Conservation (phyloP, 768 basidiomycete species). For the Boletus barrowsii region DNA sequence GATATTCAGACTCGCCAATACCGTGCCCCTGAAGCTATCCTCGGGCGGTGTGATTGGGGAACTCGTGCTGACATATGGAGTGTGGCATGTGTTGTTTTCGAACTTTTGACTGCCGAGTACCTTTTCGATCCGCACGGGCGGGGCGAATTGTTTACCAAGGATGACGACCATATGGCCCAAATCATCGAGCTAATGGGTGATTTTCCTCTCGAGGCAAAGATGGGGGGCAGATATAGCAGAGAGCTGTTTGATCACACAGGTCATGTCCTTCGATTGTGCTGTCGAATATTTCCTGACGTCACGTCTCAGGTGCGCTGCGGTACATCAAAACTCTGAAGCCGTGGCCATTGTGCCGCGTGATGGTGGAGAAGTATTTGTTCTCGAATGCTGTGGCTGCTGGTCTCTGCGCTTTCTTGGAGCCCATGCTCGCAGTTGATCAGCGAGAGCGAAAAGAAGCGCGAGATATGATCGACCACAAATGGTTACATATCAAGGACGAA, state of each 20-base stretch:
- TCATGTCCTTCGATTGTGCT: slow-evolving; percentile 27
- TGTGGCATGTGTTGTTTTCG: slow-evolving; percentile 87
- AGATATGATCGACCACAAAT: slow-evolving; percentile 72
- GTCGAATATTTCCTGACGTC: slow-evolving; percentile 3
- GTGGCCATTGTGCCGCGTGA: slow-evolving; percentile 80
- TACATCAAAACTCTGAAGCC: slow-evolving; percentile 74
- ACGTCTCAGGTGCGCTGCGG: slow-evolving; percentile 54
- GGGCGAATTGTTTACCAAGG: slow-evolving; percentile 80
- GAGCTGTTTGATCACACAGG: slow-evolving; percentile 80
- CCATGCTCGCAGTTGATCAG: slow-evolving; percentile 74
- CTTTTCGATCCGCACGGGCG: slow-evolving; percentile 88
- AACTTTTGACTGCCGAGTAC: slow-evolving; percentile 87
- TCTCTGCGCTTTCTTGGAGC: slow-evolving; percentile 66
- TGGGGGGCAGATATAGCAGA: slow-evolving; percentile 79
- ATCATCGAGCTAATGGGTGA: slow-evolving; percentile 90
- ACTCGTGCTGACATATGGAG: slow-evolving; percentile 87
- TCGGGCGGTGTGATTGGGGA: slow-evolving; percentile 86
- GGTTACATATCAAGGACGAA: slow-evolving; percentile 51
- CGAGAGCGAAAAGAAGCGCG: slow-evolving; percentile 65
- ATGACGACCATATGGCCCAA: slow-evolving; percentile 96
- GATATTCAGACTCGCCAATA: slow-evolving; percentile 98
- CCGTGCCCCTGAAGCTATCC: slow-evolving; percentile 89
- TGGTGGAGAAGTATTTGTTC: slow-evolving; percentile 87
- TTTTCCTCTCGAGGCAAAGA: slow-evolving; percentile 66
- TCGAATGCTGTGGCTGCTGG: slow-evolving; percentile 51